phyloP scores from a whole-genome alignment of 1,139 yeast species.

The Hyphopichia khmerensis region DNA sequence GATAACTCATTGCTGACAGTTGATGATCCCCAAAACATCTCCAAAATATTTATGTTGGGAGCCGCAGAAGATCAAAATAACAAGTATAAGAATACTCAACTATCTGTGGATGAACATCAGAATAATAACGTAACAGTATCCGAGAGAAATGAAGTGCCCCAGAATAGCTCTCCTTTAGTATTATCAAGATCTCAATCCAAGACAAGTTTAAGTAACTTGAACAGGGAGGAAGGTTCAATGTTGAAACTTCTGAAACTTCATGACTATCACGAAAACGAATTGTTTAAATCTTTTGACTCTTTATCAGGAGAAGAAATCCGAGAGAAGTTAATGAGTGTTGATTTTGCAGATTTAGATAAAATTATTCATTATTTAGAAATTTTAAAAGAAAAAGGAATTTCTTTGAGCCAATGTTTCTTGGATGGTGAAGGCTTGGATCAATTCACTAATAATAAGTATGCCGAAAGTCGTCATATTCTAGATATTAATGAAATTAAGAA shows the following conservation, averaged over 20 bases:
- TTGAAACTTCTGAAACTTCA: constrained; percentile 33
- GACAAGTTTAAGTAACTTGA: constrained; percentile 33
- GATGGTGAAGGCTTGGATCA: constrained; percentile 6
- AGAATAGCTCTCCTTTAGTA: constrained; percentile 23
- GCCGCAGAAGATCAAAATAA: constrained; percentile 20
- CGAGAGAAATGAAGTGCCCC: constrained; percentile 6
- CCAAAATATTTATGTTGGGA: constrained; percentile 2
- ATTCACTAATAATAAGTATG: constrained; percentile 7
- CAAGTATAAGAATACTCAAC: constrained; percentile 7
- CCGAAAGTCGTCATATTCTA: constrained; percentile 10
- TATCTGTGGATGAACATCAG: neutral
- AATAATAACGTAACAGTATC: constrained; percentile 4
- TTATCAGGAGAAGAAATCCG: constrained; percentile 56
- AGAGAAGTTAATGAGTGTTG: constrained; percentile 41
- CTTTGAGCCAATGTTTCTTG: constrained; percentile 48
- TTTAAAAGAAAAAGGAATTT: constrained; percentile 52
- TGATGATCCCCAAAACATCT: constrained; percentile 6
- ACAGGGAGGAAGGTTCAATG: constrained; percentile 43
- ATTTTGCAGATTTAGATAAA: constrained; percentile 53
- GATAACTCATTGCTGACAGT: constrained; percentile 32
- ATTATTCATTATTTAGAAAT: constrained; percentile 49
- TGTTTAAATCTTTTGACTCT: constrained; percentile 17
- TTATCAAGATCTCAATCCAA: constrained; percentile 37
- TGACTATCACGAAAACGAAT: constrained; percentile 21
- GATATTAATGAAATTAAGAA: constrained; percentile 15